A percentile compares a stretch with the other conserved stretches of the same genome.
Evolutionary conservation across 2,329 filamentous ascomycete genomes (phyloP).

Genomic region (Clonostachys sp.): DNA sequence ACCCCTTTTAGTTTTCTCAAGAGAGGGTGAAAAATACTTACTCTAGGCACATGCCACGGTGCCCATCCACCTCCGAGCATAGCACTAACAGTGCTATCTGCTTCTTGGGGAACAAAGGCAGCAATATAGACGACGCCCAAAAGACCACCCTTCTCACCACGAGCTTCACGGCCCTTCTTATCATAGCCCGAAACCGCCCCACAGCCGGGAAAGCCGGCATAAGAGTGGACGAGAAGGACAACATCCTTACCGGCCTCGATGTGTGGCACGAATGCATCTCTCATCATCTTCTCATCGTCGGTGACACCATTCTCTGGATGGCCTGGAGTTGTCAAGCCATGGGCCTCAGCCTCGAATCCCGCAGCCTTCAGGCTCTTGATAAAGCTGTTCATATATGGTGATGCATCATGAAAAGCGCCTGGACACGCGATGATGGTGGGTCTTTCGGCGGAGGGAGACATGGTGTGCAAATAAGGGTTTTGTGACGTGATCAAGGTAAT

Average conservation of each 20-base stretch:
- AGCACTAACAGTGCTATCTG: constrained; percentile 13
- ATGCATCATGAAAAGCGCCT: constrained; percentile 29
- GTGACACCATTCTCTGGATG: constrained; percentile 13
- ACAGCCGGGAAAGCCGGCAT: constrained; percentile 31
- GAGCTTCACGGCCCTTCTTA: constrained; percentile 19
- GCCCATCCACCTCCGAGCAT: constrained; percentile 12
- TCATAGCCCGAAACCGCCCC: constrained; percentile 28
- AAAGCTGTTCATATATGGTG: constrained; percentile 15
- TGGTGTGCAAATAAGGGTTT: too few species aligned
- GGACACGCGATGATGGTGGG: constrained; percentile 27
- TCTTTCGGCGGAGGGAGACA: neutral
- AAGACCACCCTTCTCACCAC: constrained; percentile 29
- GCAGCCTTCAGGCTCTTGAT: constrained; percentile 17
- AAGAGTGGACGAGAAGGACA: constrained; percentile 35
- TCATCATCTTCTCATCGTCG: constrained; percentile 24
- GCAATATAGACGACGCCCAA: constrained; percentile 25
- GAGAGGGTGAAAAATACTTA: constrained; percentile 2
- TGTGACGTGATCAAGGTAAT: too few species aligned
- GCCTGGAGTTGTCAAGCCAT: constrained; percentile 23
- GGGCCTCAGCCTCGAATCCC: constrained; percentile 22
- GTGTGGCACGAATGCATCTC: constrained; percentile 15
- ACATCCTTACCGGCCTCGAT: constrained; percentile 29
- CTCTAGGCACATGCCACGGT: constrained; percentile 18
- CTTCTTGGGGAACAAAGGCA: constrained; percentile 21
- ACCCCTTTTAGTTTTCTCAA: neutral